phyloP scores from a whole-genome alignment of 306 rosid species.

The Dryas drummondii region DNA sequence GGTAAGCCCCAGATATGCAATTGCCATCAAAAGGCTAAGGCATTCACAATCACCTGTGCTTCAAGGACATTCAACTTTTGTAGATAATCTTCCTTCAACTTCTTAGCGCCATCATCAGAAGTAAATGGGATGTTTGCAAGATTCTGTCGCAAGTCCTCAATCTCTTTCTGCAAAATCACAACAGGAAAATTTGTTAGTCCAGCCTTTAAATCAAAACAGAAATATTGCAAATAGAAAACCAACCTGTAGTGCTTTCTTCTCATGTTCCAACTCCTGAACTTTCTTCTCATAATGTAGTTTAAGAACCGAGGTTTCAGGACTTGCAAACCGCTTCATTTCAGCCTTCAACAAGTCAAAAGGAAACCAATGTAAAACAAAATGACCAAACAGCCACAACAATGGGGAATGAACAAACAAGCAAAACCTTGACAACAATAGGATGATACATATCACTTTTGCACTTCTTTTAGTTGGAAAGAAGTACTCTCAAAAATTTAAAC shows the following conservation, averaged over 20 bases:
- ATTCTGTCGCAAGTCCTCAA: conserved; percentile 64
- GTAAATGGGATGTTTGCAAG: conserved; percentile 68
- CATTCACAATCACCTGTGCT: conserved; percentile 58
- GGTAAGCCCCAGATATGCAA: conserved; percentile 26
- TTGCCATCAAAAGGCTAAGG: conserved; percentile 9
- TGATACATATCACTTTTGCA: too few species aligned
- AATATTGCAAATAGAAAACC: conserved; percentile 21
- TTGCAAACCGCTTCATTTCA: conserved; percentile 80
- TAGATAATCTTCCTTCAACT: conserved; percentile 81
- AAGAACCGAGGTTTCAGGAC: conserved; percentile 64
- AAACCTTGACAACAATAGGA: not conserved
- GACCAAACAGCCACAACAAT: conserved; percentile 1
- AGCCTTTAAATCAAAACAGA: conserved; percentile 11
- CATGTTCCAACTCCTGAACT: conserved; percentile 80
- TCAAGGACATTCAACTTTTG: conserved; percentile 87
- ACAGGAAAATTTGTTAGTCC: not conserved
- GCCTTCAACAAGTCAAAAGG: conserved; percentile 49
- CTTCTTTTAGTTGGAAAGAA: not conserved
- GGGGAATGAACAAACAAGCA: not conserved
- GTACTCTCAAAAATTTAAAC: not conserved
- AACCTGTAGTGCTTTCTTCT: conserved; percentile 85
- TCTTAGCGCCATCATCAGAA: conserved; percentile 83
- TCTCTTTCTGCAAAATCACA: conserved; percentile 61
- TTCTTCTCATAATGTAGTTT: conserved; percentile 89
- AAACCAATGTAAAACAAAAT: not conserved